Evolutionary conservation across 345 rosid genomes (phyloP), one percentile per base, ranked within the genome.

Genomic region (Salix koriyanagi): DNA sequence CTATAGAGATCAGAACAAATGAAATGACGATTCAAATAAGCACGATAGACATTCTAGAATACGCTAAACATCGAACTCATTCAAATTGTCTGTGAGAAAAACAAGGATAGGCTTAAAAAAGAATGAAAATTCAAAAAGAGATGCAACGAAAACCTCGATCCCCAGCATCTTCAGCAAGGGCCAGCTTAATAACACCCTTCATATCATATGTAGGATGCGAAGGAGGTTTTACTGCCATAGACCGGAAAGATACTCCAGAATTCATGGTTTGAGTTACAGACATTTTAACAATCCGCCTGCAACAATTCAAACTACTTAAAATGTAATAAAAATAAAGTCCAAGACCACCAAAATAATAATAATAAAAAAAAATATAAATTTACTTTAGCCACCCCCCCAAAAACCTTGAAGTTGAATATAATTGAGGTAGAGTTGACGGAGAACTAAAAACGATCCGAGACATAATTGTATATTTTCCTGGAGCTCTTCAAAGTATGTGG

Each of bases 91-190:
- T 11, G 25, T 6, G 41, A 62, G 52, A 16, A 54, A 6, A 73
- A 14, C 65, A 34, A 21, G 44, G 39, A 44, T 11, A 19, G 15
- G n/a, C 62, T 56, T 14, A 9, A n/a, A 28, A 34, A 13, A 41
- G 46, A 70, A 25, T 9, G 30, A 50, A 15, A 65, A 52, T 67
- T 23, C 10, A 46, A 32, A 15, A 50, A 77, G 65, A 44, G 15
- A 25, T 58, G 26, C 60, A 75, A 6, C 32, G 52, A 81, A 23
- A 6, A 96, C 99, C 97, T 91, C 83, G 88, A 85, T 88, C 87
- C 58, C 98, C 97, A 64, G 97, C 90, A 88, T 96, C 99, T 82
- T 96, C 99, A 56, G 94, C 84, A 16, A 96, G 85, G 28, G 98
- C 91, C 37, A 92, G 89, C 76, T 89, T 89, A 68, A 96, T 88